Evolutionary conservation across 2,329 filamentous ascomycete species (phyloP).

Genomic region (Sordariomycetes sp.): DNA sequence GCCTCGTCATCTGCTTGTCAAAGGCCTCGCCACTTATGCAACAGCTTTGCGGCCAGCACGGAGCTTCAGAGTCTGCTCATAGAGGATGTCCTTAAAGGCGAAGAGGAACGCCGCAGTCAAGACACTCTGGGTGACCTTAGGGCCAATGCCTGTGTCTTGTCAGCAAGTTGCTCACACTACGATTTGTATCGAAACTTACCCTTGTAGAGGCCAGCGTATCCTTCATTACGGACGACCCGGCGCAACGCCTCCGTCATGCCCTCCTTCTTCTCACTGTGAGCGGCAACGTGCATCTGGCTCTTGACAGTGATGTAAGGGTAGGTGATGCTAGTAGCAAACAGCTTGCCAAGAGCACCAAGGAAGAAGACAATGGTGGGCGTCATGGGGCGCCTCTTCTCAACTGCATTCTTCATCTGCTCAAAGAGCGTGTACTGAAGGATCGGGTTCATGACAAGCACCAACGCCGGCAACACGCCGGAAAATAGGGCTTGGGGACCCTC

Average conservation of each 20-base stretch:
- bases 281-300: slow-evolving; percentile 92
- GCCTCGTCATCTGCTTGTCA: too few species aligned
- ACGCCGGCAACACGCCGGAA: slow-evolving; percentile 81
- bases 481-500: slow-evolving; percentile 85
- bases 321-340: slow-evolving; percentile 86
- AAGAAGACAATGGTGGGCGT: slow-evolving; percentile 84
- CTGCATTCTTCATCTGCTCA: slow-evolving; percentile 88
- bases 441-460: slow-evolving; percentile 94
- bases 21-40: background rate
- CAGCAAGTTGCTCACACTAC: background rate
- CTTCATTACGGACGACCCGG: slow-evolving; percentile 78
- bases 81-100: slow-evolving; percentile 95
- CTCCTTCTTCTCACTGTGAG: slow-evolving; percentile 65
- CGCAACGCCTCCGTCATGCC: slow-evolving; percentile 70
- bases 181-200: slow-evolving; percentile 43
- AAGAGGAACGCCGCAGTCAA: slow-evolving; percentile 94
- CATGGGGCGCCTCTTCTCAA: slow-evolving; percentile 66
- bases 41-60: slow-evolving; percentile 27
- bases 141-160: slow-evolving; percentile 63
- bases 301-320: slow-evolving; percentile 99
- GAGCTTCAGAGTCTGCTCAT: slow-evolving; percentile 68
- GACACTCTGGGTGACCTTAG: slow-evolving; percentile 95
- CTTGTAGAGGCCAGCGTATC: slow-evolving; percentile 87
- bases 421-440: slow-evolving; percentile 98
- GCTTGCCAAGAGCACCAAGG: slow-evolving; percentile 85